A percentile compares a stretch with the other conserved stretches of the same genome.
phyloP scores from a whole-genome alignment of 208 protist genomes.

The Leishmania arabica region DNA sequence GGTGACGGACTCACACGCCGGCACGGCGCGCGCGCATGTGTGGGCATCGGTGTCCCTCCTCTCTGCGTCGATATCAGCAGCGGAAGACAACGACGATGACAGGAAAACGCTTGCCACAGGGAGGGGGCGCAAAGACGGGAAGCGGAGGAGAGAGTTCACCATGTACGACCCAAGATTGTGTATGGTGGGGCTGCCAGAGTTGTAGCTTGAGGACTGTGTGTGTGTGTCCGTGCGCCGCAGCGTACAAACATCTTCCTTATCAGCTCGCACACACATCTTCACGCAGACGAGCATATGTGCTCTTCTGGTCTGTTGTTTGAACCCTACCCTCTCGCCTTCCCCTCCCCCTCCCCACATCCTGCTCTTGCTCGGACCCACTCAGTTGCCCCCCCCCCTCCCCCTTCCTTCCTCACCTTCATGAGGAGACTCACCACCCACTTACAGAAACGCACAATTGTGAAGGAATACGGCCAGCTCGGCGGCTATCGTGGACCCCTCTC shows the following conservation, averaged over 20 bases:
- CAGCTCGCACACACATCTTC: not conserved
- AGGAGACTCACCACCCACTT: not conserved
- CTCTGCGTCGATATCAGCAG: not conserved
- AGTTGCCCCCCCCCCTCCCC: not conserved
- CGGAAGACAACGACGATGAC: not conserved
- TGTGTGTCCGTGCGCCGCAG: not conserved
- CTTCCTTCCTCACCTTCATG: not conserved
- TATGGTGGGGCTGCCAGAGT: not conserved
- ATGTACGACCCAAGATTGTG: not conserved
- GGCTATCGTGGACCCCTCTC: not conserved
- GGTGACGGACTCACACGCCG: not conserved
- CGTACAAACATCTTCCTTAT: not conserved
- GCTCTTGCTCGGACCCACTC: not conserved
- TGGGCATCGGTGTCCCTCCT: not conserved
- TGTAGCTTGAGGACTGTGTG: not conserved
- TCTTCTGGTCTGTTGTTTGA: not conserved
- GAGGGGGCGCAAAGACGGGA: not conserved
- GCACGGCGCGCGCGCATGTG: not conserved
- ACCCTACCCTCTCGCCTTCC: not conserved
- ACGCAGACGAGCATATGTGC: not conserved
- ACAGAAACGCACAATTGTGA: not conserved
- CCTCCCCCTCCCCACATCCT: not conserved
- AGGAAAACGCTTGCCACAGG: not conserved
- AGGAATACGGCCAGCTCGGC: not conserved
- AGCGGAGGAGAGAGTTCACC: not conserved